Conservation (phyloP, 2,329 filamentous ascomycete genomes). For the Setomelanomma holmii region DNA sequence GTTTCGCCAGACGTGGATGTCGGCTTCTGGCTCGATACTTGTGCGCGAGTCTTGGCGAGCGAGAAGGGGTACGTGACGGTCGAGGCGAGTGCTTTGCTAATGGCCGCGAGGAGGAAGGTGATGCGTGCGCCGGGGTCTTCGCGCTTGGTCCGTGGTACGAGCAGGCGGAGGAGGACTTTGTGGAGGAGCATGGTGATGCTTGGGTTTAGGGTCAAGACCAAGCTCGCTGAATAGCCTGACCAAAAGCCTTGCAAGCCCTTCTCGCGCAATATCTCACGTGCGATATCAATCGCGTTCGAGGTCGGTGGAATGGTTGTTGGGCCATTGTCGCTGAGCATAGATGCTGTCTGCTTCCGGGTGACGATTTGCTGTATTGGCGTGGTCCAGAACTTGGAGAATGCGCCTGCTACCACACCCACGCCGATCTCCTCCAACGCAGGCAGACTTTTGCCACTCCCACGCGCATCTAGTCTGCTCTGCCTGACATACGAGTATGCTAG, state of each 20-base stretch:
- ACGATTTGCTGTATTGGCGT: constrained; percentile 84
- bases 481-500: constrained; percentile 73
- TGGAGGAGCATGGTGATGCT: constrained; percentile 86
- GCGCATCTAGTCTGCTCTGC: constrained; percentile 48
- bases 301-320: constrained; percentile 36
- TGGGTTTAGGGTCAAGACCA: constrained; percentile 84
- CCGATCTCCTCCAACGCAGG: constrained; percentile 74
- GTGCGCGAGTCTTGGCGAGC: constrained; percentile 80
- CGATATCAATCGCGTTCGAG: constrained; percentile 62
- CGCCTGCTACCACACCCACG: constrained; percentile 76
- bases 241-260: constrained; percentile 80
- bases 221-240: constrained; percentile 83
- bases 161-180: constrained; percentile 68
- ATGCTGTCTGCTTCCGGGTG: constrained; percentile 78
- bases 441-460: constrained; percentile 52
- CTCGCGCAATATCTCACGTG: constrained; percentile 68
- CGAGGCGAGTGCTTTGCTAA: constrained; percentile 80
- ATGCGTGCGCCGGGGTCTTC: constrained; percentile 60
- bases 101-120: constrained; percentile 73
- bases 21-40: constrained; percentile 61
- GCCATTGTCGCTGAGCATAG: constrained; percentile 54
- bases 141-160: constrained; percentile 63
- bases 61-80: constrained; percentile 85
- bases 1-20: constrained; percentile 32
- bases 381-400: constrained; percentile 76